Base-by-base conservation (phyloP, 2,329 filamentous ascomycete genomes). In the Mariannaea elegans region DNA sequence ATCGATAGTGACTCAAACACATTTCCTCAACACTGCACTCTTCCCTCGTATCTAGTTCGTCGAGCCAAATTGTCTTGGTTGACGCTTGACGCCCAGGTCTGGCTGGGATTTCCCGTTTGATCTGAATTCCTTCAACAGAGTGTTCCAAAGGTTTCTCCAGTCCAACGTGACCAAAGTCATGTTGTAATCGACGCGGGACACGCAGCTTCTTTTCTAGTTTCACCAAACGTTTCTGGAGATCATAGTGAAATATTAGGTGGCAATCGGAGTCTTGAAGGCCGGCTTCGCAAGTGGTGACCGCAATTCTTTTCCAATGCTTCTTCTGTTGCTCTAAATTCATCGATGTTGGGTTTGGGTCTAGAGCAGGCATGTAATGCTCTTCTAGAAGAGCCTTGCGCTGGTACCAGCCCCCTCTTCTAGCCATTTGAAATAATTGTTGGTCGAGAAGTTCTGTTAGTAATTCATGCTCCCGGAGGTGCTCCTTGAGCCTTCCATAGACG, bases 321-420 rank as follows among this genome's bases (percentile, higher is more conserved):
- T 92, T 95, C 71, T 90, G 90, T 50, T 78, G 71, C 24, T 83
- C 82, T 4, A 71, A 41, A 31, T 81, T 74, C 4, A 70, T 58
- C 5, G 74, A 76, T 2, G 68, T 66, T 0, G 76, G 75, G 2
- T 75, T 75, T 0, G 84, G 79, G 27, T 80, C 82, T 6, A 91
- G 72, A 4, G 83, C 80, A 71, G 88, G 84, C 91, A 98, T 94
- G 75, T 99, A 98, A 72, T 96, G 93, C 74, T 99, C 95, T 78
- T 99, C 95, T 2, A 99, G 77, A 1, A 99, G 80, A 1, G 94
- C 95, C 76, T 96, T 97, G 18, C 95, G 91, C 72, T 97, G 94
- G 73, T 98, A 98, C 95, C 95, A 99, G 1, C 89, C 87, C 0
- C 95, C 95, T 39, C 95, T 87, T 24, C 94, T 86, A 2, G 93